These are phyloP conservation scores for Pestalotiopsis sp. DNA, from an alignment of 2,329 filamentous ascomycete genomes.

Conservation along the genomic window DNA sequence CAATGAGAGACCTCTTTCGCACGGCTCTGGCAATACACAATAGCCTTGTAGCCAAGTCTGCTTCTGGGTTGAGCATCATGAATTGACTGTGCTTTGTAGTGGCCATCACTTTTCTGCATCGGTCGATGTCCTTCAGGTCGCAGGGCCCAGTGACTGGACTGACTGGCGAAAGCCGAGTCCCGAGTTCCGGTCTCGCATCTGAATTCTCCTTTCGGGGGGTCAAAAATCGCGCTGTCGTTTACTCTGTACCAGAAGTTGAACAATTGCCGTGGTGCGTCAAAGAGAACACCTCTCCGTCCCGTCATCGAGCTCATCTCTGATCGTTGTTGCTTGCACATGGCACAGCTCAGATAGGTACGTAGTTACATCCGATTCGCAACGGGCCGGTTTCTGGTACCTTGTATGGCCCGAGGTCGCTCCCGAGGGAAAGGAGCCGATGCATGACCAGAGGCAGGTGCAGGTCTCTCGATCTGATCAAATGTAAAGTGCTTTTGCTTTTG, in stretches of 20 bases:
- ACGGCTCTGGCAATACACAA: no score
- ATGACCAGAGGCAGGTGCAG: not conserved
- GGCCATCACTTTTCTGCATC: no score
- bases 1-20: no score
- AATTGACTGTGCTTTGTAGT: not conserved
- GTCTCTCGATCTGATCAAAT: not conserved
- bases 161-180: not conserved
- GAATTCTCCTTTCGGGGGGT: not conserved
- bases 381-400: not conserved
- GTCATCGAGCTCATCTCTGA: no score
- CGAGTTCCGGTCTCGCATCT: not conserved
- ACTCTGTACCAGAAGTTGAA: not conserved
- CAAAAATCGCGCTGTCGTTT: not conserved
- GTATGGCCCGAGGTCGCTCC: not conserved
- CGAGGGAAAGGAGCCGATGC: no score
- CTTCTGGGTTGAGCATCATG: not conserved
- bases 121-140: not conserved
- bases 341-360: not conserved
- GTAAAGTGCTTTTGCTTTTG: not conserved
- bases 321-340: no score
- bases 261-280: not conserved
- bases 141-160: not conserved
- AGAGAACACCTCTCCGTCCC: no score
- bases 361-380: not conserved
- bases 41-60: no score